A percentile compares a stretch with the other conserved stretches of the same genome.
Conservation (phyloP, 306 rosid genomes). For the Lathyrus oleraceus region DNA sequence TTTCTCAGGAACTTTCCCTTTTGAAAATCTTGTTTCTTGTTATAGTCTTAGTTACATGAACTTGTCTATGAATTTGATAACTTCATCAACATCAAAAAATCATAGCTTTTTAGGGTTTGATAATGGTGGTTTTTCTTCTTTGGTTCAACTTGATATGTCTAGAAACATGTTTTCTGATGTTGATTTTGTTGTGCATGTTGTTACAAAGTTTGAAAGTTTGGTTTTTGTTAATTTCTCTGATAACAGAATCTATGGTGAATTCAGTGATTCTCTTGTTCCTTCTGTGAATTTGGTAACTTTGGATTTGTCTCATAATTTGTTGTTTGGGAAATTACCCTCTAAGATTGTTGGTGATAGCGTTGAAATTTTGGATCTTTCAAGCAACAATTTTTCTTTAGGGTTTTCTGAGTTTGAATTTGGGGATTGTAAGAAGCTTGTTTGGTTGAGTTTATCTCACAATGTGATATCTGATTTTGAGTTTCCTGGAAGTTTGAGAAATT, state of each 20-base stretch:
- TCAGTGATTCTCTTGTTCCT: slow-evolving; percentile 35
- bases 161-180: slow-evolving; percentile 49
- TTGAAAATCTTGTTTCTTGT: slow-evolving; percentile 36
- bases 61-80: slow-evolving; percentile 51
- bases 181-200: slow-evolving; percentile 23
- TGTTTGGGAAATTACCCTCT: slow-evolving; percentile 53
- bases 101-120: not conserved
- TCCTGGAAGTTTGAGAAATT: slow-evolving; percentile 45
- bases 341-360: slow-evolving; percentile 44
- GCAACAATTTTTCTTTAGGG: slow-evolving; percentile 52
- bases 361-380: slow-evolving; percentile 54
- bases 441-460: slow-evolving; percentile 48
- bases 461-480: slow-evolving; percentile 41
- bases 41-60: slow-evolving; percentile 41
- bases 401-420: slow-evolving; percentile 50
- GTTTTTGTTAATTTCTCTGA: slow-evolving; percentile 50
- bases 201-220: slow-evolving; percentile 41
- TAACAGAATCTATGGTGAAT: slow-evolving; percentile 51
- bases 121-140: slow-evolving; percentile 24
- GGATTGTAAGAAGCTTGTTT: slow-evolving; percentile 46
- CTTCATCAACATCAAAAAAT: slow-evolving; percentile 5
- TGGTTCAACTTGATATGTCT: slow-evolving; percentile 57
- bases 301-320: slow-evolving; percentile 52
- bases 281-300: slow-evolving; percentile 41
- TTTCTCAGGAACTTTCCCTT: slow-evolving; percentile 44